Base-by-base conservation (phyloP, 257 asterid species). In the Solanum appendiculatum region DNA sequence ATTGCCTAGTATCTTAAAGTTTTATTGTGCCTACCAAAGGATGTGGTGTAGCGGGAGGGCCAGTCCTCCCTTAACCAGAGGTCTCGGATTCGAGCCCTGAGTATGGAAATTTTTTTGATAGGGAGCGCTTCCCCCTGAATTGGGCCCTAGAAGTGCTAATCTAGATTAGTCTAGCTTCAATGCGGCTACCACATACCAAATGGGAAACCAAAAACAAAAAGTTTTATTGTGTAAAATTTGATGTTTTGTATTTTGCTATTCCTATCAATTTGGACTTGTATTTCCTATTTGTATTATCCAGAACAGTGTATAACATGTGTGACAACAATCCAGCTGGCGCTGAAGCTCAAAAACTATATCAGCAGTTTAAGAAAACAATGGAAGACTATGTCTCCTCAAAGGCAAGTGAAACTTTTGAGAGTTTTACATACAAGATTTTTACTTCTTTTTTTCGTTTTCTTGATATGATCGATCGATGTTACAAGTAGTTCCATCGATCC, bases 401-500 rank as follows among this genome's bases (percentile, higher is more conserved):
- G 42, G 92, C 56, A 44, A 73, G 21, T 9, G 27, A 27, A 23
- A 37, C 37, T 33, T 36, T 82, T 63, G 4, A 33, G 23, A 39
- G 12, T 29, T 64, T 27, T 58, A 58, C 66, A 12, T 33, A 21
- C n/a, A 6, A 39, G 2, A 21, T 40, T 44, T 15, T 12, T 70
- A 10, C 20, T 34, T 5, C 2, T n/a, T 34, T 48, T 66, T 7
- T 27, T n/a, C 3, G 18, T 14, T 31, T 69, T 20, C n/a, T 6
- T 37, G 64, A 48, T 54, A 31, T 51, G 21, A 42, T 23, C 44
- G 15, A 31, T 15, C 44, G 39, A 16, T 29, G 25, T 3, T 86
- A 56, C 18, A 90, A 89, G 86, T 88, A 39, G 66, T 92, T 91
- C 90, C 91, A 42, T 86, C 81, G 9, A 58, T 91, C 58, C 80